These are phyloP conservation scores for Quercus variabilis DNA, from an alignment of 306 rosid species.

Conservation along the genomic window DNA sequence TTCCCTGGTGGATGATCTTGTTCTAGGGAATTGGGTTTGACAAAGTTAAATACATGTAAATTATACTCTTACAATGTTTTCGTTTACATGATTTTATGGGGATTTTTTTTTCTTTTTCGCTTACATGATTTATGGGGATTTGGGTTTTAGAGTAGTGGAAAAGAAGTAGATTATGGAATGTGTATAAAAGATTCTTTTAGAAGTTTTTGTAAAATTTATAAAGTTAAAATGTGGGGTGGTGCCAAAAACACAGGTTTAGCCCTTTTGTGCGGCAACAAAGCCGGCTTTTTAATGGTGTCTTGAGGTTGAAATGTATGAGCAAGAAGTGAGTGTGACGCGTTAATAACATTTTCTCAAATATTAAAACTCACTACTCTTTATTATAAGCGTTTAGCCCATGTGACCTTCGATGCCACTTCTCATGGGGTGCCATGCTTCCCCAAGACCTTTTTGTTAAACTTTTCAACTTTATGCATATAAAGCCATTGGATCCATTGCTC, in stretches of 20 bases:
- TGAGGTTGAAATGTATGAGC: conserved; percentile 30
- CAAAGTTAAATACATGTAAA: conserved; percentile 11
- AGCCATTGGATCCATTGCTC: conserved; percentile 4
- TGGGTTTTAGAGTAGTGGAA: not conserved
- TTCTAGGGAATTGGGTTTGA: conserved; percentile 24
- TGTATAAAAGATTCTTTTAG: not conserved
- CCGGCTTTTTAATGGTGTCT: conserved; percentile 49
- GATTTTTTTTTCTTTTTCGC: too few species aligned
- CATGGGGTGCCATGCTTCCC: conserved; percentile 39
- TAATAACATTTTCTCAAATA: conserved; percentile 8
- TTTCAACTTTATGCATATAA: conserved; percentile 19
- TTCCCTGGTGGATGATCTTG: not conserved
- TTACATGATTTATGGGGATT: not conserved
- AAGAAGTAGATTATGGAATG: not conserved
- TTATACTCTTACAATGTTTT: not conserved
- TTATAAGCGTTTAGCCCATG: conserved; percentile 54
- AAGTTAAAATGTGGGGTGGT: conserved; percentile 9
- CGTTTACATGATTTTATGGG: not conserved
- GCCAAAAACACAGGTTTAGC: conserved; percentile 65
- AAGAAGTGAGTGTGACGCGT: conserved; percentile 43
- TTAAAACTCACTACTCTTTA: not conserved
- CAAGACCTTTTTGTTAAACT: conserved; percentile 20
- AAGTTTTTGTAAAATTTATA: not conserved
- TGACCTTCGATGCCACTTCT: conserved; percentile 67
- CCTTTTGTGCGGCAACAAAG: conserved; percentile 53